A percentile compares a stretch with the other conserved stretches of the same genome.
These are phyloP conservation scores for Pholiota conissans DNA, from an alignment of 768 basidiomycete species.

Conservation along the genomic window DNA sequence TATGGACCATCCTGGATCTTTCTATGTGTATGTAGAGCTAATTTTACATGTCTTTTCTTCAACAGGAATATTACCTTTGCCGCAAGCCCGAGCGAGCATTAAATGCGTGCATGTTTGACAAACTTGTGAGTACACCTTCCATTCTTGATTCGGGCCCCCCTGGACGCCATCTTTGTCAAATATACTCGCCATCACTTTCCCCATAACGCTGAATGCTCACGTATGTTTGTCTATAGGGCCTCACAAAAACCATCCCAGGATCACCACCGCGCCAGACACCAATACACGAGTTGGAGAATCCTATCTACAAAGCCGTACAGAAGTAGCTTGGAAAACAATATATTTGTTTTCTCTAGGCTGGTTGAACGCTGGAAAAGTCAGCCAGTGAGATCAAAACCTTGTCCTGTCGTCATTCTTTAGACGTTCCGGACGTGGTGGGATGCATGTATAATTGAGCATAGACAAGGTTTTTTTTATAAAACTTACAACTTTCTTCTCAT, in stretches of 20 bases:
- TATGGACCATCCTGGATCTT: neutral
- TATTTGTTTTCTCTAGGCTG: neutral
- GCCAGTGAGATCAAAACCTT: neutral
- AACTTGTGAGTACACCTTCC: slow-evolving; percentile 63
- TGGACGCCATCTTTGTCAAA: neutral
- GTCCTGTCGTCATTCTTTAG: neutral
- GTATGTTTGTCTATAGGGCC: slow-evolving; percentile 57
- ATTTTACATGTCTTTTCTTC: neutral
- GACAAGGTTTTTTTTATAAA: neutral
- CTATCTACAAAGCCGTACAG: slow-evolving; percentile 82
- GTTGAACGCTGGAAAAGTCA: neutral
- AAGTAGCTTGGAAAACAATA: slow-evolving; percentile 46
- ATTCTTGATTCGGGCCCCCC: neutral
- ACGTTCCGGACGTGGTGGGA: neutral
- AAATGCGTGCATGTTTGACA: slow-evolving; percentile 95
- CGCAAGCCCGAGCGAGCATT: slow-evolving; percentile 85
- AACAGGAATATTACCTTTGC: slow-evolving; percentile 85
- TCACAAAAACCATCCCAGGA: slow-evolving; percentile 90
- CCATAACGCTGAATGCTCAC: neutral
- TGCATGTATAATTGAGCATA: neutral
- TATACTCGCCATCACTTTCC: neutral
- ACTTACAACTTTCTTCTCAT: neutral
- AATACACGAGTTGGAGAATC: slow-evolving; percentile 86
- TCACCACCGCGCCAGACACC: slow-evolving; percentile 77
- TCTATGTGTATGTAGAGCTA: neutral